Evolutionary conservation across 140 eudicot species (phyloP).

Genomic region (Anethum foeniculum): DNA sequence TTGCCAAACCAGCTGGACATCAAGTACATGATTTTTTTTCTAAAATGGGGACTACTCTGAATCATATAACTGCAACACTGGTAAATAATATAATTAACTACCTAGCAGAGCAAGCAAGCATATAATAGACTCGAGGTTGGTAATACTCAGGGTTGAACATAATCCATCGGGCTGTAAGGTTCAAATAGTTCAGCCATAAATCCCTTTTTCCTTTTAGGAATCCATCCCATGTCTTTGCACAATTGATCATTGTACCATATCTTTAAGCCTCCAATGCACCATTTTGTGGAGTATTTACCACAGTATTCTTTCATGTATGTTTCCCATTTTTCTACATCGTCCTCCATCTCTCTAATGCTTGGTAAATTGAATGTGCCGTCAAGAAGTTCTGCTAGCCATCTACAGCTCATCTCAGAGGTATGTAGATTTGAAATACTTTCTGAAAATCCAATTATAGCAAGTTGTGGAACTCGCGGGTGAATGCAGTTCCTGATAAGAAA

Average conservation of each 20-base stretch:
- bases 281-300: slow-evolving; percentile 32
- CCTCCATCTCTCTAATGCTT: slow-evolving; percentile 41
- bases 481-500: slow-evolving; percentile 46
- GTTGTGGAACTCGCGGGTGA: slow-evolving; percentile 67
- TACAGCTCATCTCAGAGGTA: slow-evolving; percentile 61
- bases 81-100: not conserved
- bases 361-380: slow-evolving; percentile 59
- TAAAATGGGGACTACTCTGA: not conserved
- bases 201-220: slow-evolving; percentile 43
- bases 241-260: slow-evolving; percentile 64
- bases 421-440: slow-evolving; percentile 51
- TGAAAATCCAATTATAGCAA: slow-evolving; percentile 57
- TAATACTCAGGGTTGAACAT: slow-evolving; percentile 15
- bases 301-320: slow-evolving; percentile 35
- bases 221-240: slow-evolving; percentile 60
- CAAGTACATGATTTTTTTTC: not conserved
- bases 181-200: slow-evolving; percentile 36
- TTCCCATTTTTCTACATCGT: slow-evolving; percentile 44
- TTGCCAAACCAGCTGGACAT: not conserved
- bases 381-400: slow-evolving; percentile 58
- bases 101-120: not conserved
- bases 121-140: not conserved
- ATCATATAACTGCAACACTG: not conserved
- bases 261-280: slow-evolving; percentile 42
- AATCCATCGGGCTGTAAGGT: slow-evolving; percentile 53